Evolutionary conservation across 2,329 filamentous ascomycete genomes (phyloP).

Genomic region (Stemphylium vesicarium): DNA sequence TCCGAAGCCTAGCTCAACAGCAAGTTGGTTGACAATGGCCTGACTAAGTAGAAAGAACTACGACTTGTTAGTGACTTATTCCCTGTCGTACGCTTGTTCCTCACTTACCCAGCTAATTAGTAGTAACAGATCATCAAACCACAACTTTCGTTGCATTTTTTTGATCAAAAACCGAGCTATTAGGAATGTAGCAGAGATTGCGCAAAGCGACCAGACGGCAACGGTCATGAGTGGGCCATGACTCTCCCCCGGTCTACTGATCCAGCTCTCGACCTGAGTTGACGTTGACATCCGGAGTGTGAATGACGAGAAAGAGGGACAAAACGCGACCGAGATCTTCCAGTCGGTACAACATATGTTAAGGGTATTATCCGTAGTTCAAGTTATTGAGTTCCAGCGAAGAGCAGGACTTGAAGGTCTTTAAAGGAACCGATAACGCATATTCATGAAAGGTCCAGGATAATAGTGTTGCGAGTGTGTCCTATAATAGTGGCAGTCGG

Average conservation of each 20-base stretch:
- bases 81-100: not conserved
- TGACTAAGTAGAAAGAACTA: conserved; percentile 2
- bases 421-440: too few species aligned
- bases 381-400: too few species aligned
- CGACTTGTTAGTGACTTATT: not conserved
- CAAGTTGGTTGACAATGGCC: not conserved
- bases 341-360: too few species aligned
- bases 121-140: conserved; percentile 5
- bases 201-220: conserved; percentile 1
- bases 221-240: conserved; percentile 5
- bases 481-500: too few species aligned
- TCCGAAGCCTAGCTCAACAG: conserved; percentile 3
- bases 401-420: too few species aligned
- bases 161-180: conserved; percentile 1
- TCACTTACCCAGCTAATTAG: conserved; percentile 7
- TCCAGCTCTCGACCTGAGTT: conserved; percentile 5
- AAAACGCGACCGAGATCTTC: not conserved
- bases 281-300: conserved; percentile 8
- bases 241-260: conserved; percentile 2
- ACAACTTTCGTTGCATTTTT: conserved; percentile 2
- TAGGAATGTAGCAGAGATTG: not conserved
- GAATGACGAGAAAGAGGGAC: too few species aligned
- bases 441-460: too few species aligned
- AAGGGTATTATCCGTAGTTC: too few species aligned
- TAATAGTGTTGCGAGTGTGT: too few species aligned